Conservation (phyloP, 2,329 filamentous ascomycete genomes). For the Cylindrodendrum hubeiense region DNA sequence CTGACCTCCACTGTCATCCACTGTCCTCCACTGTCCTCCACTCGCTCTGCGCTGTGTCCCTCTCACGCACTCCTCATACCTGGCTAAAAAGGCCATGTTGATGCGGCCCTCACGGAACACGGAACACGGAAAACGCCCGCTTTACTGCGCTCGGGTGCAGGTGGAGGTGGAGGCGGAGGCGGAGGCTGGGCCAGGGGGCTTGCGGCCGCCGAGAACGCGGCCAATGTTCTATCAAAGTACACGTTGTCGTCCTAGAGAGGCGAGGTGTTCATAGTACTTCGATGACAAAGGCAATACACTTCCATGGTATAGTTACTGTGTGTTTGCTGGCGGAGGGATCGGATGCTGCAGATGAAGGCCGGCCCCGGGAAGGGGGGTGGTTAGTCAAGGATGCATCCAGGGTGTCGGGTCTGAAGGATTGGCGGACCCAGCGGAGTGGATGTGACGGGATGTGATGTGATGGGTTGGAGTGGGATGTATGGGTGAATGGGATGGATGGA, state of each 20-base stretch:
- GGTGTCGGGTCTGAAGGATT: constrained; percentile 5
- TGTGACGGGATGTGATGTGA: not conserved
- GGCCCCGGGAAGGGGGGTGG: too few relatives aligned
- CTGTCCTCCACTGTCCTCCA: not conserved
- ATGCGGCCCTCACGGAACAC: not conserved
- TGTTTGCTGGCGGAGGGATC: too few relatives aligned
- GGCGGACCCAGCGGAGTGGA: constrained; percentile 10
- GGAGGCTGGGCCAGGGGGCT: too few relatives aligned
- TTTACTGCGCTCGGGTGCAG: constrained; percentile 6
- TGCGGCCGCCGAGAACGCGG: too few relatives aligned
- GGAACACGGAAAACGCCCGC: constrained; percentile 15
- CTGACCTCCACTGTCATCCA: too few relatives aligned
- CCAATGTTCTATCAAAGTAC: not conserved
- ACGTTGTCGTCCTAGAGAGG: not conserved
- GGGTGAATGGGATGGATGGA: not conserved
- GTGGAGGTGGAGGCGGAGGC: constrained; percentile 5
- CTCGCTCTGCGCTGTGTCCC: not conserved
- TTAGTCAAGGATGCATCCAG: not conserved
- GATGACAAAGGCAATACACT: too few relatives aligned
- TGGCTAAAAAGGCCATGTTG: not conserved
- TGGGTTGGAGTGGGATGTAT: too few relatives aligned
- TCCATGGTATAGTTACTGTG: too few relatives aligned
- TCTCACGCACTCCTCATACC: not conserved
- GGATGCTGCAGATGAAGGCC: too few relatives aligned
- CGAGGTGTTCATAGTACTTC: too few relatives aligned